Evolutionary conservation across 2,329 filamentous ascomycete species (phyloP).

Genomic region (Geosmithia flava): DNA sequence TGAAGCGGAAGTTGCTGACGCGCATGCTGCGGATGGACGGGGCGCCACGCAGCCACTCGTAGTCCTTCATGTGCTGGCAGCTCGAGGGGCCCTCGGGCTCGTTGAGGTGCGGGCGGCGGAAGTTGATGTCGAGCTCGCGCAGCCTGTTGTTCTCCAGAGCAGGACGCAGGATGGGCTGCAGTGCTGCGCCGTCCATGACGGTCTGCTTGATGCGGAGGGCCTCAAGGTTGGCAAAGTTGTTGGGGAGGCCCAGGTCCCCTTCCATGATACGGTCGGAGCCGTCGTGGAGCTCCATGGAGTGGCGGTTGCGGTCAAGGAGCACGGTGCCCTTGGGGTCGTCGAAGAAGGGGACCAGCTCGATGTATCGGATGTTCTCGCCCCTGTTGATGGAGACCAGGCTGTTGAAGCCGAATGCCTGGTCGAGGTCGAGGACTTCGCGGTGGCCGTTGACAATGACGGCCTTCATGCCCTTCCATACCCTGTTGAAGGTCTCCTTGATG

Average conservation of each 20-base stretch:
- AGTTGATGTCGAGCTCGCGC: conserved; percentile 21
- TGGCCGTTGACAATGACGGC: conserved; percentile 12
- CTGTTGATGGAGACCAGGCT: conserved; percentile 7
- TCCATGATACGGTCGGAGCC: not conserved
- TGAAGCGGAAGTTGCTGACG: conserved; percentile 21
- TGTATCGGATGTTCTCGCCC: conserved; percentile 12
- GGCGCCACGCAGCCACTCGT: conserved; percentile 21
- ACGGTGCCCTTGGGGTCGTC: not conserved
- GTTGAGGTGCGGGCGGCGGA: conserved; percentile 13
- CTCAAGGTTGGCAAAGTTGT: conserved; percentile 1
- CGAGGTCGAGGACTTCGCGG: conserved; percentile 4
- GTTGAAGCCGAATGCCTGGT: conserved; percentile 12
- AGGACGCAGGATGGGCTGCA: conserved; percentile 11
- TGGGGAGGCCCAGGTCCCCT: not conserved
- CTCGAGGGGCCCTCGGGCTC: conserved; percentile 12
- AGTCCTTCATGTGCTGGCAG: conserved; percentile 14
- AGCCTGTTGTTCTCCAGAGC: conserved; percentile 15
- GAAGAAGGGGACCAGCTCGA: conserved; percentile 12
- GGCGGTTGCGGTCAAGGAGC: not conserved
- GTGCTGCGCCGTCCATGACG: conserved; percentile 10
- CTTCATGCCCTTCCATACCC: conserved; percentile 16
- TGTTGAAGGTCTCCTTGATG: not conserved
- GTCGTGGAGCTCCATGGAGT: not conserved
- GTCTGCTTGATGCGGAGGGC: conserved; percentile 11
- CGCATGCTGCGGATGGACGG: conserved; percentile 19